These are phyloP conservation scores for Cymbidium sinense DNA, from an alignment of 106 monocot genomes.

Conservation along the genomic window DNA sequence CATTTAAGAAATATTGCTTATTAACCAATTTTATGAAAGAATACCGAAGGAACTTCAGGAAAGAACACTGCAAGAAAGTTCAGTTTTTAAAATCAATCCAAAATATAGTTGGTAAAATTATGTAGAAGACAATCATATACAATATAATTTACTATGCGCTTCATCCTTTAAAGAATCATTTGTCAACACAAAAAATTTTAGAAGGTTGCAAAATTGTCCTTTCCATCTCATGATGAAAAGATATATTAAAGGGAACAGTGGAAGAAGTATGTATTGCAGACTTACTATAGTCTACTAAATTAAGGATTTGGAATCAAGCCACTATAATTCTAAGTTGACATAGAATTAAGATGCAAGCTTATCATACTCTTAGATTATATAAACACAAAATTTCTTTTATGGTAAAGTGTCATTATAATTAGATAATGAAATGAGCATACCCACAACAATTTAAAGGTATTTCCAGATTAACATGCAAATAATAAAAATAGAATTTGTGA, in stretches of 20 bases:
- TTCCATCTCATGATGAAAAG: not conserved
- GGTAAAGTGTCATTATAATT: too few species aligned
- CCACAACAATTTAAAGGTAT: too few species aligned
- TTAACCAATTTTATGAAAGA: not conserved
- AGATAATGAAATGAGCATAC: too few species aligned
- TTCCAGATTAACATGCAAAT: too few species aligned
- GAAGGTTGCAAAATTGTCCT: not conserved
- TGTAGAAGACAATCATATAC: too few species aligned
- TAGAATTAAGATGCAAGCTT: too few species aligned
- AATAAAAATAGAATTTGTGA: too few species aligned
- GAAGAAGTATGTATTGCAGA: not conserved
- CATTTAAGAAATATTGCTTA: not conserved
- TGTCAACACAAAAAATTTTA: not conserved
- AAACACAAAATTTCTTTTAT: too few species aligned
- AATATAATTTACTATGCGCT: too few species aligned
- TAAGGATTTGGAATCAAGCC: not conserved
- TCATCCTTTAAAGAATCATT: not conserved
- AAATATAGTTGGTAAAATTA: too few species aligned
- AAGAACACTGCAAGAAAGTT: not conserved
- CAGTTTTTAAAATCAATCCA: not conserved
- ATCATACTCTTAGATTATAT: too few species aligned
- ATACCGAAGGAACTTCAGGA: not conserved
- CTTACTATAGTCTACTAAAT: not conserved
- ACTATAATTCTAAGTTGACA: not conserved
- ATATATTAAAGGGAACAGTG: not conserved